Evolutionary conservation across 768 basidiomycete genomes (phyloP).

Genomic region (Megacollybia marginata): DNA sequence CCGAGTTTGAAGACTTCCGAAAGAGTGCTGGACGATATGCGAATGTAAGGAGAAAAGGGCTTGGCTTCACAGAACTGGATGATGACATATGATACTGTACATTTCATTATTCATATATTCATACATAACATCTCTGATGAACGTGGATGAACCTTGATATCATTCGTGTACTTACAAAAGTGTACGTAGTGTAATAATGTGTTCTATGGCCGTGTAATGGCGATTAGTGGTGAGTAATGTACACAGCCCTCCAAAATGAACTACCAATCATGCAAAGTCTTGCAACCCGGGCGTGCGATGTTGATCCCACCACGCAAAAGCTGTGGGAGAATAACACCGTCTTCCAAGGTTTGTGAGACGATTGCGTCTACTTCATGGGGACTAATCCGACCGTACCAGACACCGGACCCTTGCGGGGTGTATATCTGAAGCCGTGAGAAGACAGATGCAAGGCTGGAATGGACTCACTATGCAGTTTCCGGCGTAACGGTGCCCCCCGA

Average conservation of each 20-base stretch:
- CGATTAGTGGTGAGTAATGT: too few species aligned
- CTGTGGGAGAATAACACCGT: conserved; percentile 77
- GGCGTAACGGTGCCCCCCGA: conserved; percentile 90
- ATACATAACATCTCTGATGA: too few species aligned
- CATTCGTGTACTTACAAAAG: too few species aligned
- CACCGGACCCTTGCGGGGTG: conserved; percentile 74
- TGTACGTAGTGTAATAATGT: too few species aligned
- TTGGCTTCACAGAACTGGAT: conserved; percentile 33
- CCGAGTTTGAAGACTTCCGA: conserved; percentile 65
- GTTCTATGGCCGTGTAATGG: too few species aligned
- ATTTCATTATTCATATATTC: too few species aligned
- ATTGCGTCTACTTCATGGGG: conserved; percentile 84
- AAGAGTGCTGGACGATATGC: conserved; percentile 68
- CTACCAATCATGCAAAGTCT: conserved; percentile 69
- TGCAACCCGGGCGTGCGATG: conserved; percentile 61
- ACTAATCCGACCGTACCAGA: conserved; percentile 94
- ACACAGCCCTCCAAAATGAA: not conserved
- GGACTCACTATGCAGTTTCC: conserved; percentile 81
- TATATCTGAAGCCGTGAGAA: conserved; percentile 53
- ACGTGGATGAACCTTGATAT: too few species aligned
- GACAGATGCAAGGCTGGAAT: not conserved
- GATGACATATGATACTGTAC: conserved; percentile 13
- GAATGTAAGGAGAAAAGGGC: conserved; percentile 40
- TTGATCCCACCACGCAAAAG: conserved; percentile 85
- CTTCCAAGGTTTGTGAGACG: conserved; percentile 80